Evolutionary conservation across 2,329 filamentous ascomycete species (phyloP), one percentile per base, ranked within the genome.

Genomic region (Cladosporium phlei): DNA sequence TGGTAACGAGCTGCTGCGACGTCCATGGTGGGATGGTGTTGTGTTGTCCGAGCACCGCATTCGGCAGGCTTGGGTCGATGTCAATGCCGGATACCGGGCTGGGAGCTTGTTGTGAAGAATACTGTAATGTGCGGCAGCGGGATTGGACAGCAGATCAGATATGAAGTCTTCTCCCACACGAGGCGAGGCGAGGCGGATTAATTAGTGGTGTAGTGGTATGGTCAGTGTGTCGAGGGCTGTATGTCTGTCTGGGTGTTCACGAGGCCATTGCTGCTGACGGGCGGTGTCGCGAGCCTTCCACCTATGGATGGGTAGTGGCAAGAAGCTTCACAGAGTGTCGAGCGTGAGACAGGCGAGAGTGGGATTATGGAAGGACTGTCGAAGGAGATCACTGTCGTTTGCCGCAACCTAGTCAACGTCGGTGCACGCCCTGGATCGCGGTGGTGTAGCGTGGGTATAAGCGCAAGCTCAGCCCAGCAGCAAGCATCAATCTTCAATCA

Each of bases 1-100:
- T 60, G 58, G 46, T 55, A 61, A 30, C 61, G 60, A 21, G 61
- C 55, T 21, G 42, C 30, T 34, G 60, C 59, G 20, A 60, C 52
- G 52, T 65, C 61, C 62, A 65, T 65, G 51, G 16, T 47, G 30
- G 24, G 17, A 11, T 21, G 22, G 21, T 48, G 46, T 34, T 35
- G 12, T 22, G 30, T 34, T 21, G 39, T 21, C 24, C 17, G 24
- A 22, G 25, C 32, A 30, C 45, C 45, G 35, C 45, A 47, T 47
- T 39, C 35, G 38, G 29, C 45, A 33, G 25, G 35, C 38, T n/a
- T n/a, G n/a, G n/a, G n/a, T n/a, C 12, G 11, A 37, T n/a, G 9
- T 25, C 11, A 25, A 25, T 25, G 24, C 14, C 20, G 5, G 11
- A 12, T 12, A 16, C 9, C 24, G 43, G 11, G 17, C 32, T 17